Percentiles rank a stretch among this genome's conserved stretches.
phyloP scores from a whole-genome alignment of 306 rosid genomes.

The Cercis canadensis region DNA sequence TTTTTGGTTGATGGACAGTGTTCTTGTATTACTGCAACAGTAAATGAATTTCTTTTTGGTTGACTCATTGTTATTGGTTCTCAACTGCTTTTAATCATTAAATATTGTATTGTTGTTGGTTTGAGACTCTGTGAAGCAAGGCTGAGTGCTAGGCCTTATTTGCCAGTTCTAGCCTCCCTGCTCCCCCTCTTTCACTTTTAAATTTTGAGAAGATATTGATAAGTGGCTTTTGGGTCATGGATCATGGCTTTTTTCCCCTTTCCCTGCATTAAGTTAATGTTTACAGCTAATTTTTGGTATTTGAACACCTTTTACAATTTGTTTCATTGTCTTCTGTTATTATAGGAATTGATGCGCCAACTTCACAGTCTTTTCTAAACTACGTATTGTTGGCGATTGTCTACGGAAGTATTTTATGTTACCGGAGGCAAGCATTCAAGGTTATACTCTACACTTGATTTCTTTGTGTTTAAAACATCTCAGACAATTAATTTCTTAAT shows the following conservation, averaged over 20 bases:
- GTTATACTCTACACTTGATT: constrained; percentile 47
- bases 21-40: background rate
- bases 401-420: constrained; percentile 63
- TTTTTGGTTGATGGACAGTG: background rate
- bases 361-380: constrained; percentile 89
- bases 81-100: background rate
- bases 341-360: constrained; percentile 84
- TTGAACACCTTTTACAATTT: background rate
- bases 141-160: background rate
- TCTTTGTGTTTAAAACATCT: constrained; percentile 5
- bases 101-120: background rate
- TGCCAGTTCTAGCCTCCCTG: background rate
- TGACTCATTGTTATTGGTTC: background rate
- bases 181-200: background rate
- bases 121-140: background rate
- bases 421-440: constrained; percentile 76
- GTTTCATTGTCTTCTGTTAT: constrained; percentile 15
- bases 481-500: background rate
- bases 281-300: background rate
- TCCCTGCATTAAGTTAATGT: background rate
- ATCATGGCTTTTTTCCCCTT: background rate
- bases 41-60: background rate
- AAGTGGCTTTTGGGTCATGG: constrained; percentile 3
- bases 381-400: constrained; percentile 77
- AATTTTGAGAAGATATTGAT: background rate